Evolutionary conservation across 768 basidiomycete species (phyloP).

Genomic region (Mycena haematopus): DNA sequence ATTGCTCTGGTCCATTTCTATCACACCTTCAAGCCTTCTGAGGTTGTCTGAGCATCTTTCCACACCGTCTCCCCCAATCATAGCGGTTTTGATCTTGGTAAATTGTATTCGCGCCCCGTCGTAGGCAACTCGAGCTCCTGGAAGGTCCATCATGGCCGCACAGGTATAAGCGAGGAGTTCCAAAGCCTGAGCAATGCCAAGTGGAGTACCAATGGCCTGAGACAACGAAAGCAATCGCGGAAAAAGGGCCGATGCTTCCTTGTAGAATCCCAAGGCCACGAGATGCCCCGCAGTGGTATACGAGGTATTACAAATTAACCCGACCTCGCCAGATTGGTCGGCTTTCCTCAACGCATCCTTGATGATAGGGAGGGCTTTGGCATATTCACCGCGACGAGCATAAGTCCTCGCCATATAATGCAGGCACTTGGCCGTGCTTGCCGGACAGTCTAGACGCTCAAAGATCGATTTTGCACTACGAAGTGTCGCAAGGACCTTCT

Average conservation of each 20-base stretch:
- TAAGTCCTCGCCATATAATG: constrained; percentile 5
- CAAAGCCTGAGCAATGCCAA: constrained; percentile 18
- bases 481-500: not conserved
- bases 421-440: constrained; percentile 23
- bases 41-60: not conserved
- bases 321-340: not conserved
- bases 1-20: not conserved
- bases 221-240: not conserved
- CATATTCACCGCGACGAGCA: not conserved
- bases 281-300: not conserved
- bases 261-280: not conserved
- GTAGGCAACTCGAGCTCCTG: constrained; percentile 13
- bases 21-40: not conserved
- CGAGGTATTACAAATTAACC: not conserved
- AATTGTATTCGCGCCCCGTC: constrained; percentile 17
- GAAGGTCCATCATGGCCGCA: constrained; percentile 14
- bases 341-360: not conserved
- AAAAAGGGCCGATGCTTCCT: not conserved
- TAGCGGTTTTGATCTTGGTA: not conserved
- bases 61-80: not conserved
- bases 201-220: not conserved
- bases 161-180: constrained; percentile 18
- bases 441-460: constrained; percentile 8
- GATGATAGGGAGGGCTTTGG: constrained; percentile 3
- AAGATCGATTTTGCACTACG: constrained; percentile 15